Evolutionary conservation across 2,329 filamentous ascomycete species (phyloP), one percentile per base, ranked within the genome.

Genomic region (Trichophyton rubrum): DNA sequence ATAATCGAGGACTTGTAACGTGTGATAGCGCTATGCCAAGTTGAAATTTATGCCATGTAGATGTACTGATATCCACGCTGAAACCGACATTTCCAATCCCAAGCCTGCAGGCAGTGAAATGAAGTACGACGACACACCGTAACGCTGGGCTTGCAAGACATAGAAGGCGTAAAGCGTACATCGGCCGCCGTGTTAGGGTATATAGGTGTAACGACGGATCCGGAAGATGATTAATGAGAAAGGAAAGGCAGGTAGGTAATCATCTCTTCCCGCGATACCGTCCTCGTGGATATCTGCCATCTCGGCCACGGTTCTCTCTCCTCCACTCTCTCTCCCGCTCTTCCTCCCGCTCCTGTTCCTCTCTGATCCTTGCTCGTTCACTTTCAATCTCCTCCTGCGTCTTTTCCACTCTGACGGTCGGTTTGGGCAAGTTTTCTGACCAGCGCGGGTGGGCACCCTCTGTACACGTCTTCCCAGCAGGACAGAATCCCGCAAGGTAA

Each of bases 401-500:
- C 77, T 86, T 87, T 71, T 89, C 86, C 43, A 90, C 77, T 60
- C 77, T 76, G 47, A 81, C 78, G 62, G 81, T 81, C 4, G 82
- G 83, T 66, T 79, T 80, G 62, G 78, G 80, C 60, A 86, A 76
- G 64, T 91, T 85, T 68, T 83, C 79, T 17, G 77, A 74, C 85
- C 89, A 97, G 62, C 85, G 82, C 2, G 92, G 85, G 73, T 99
- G 93, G 4, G 89, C 87, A 20, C 89, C 89, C 64, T 87, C 83
- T 69, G 84, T 85, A 75, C 93, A 99, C 6, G 78, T 78, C 63
- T 73, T 74, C 73, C 86, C 92, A 60, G 95, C 88, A 0, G 93
- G 93, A 71, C 93, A 99, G 77, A 99, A 99, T 1, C 93, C 93
- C 6, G 90, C 90, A 15, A 97, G 78, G 71, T 95, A 99, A 72